Evolutionary conservation across 2,329 filamentous ascomycete species (phyloP).

Genomic region (Pyricularia sp.): DNA sequence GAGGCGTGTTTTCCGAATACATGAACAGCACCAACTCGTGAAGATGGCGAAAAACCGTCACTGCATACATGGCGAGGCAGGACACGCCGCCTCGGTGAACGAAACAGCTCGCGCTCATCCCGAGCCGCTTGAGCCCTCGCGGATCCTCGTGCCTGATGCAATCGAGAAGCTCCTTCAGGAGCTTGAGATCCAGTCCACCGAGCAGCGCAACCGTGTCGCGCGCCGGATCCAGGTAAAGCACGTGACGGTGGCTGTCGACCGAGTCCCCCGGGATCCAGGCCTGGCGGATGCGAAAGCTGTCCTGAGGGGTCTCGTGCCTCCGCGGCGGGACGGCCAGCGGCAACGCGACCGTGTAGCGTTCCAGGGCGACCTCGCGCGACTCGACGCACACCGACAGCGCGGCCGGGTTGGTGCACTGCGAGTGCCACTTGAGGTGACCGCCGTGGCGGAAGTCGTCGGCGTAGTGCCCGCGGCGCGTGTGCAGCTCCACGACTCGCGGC

Average conservation of each 20-base stretch:
- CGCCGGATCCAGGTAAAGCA: conserved; percentile 18
- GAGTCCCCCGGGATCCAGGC: conserved; percentile 10
- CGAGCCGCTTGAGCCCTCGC: conserved; percentile 1
- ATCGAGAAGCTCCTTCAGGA: not conserved
- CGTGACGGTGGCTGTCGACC: conserved; percentile 9
- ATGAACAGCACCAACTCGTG: conserved; percentile 7
- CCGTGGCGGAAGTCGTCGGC: conserved; percentile 10
- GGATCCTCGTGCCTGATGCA: not conserved
- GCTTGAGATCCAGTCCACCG: conserved; percentile 20
- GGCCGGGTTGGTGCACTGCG: conserved; percentile 18
- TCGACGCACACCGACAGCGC: conserved; percentile 19
- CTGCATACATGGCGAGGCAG: conserved; percentile 6
- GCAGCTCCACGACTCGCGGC: conserved; percentile 21
- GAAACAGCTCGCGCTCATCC: conserved; percentile 3
- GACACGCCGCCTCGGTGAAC: not conserved
- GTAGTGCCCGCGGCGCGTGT: conserved; percentile 18
- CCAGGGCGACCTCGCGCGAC: conserved; percentile 17
- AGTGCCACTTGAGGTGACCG: conserved; percentile 15
- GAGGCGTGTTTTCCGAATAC: conserved; percentile 5
- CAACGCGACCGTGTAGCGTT: conserved; percentile 17
- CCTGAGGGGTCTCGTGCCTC: not conserved
- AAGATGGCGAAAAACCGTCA: conserved; percentile 7
- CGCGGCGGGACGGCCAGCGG: conserved; percentile 11
- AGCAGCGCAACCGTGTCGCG: conserved; percentile 19
- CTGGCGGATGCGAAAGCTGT: not conserved